Conservation (phyloP, 768 basidiomycete species). For the Boletales sp. region DNA sequence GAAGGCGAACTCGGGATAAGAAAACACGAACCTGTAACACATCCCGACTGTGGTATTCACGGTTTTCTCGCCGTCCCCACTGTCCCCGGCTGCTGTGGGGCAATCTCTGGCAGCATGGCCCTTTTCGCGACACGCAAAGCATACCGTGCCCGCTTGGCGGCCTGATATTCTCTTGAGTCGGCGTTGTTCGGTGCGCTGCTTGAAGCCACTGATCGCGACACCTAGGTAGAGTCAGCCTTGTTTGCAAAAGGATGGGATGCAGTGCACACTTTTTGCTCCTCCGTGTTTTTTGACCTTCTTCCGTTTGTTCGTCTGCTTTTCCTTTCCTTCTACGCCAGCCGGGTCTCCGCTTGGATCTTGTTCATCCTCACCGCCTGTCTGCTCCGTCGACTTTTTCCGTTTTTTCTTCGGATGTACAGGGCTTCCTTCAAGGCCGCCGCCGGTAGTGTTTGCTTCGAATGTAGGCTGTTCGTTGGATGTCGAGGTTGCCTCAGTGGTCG, state of each 20-base stretch:
- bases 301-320: conserved; percentile 11
- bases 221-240: conserved; percentile 25
- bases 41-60: conserved; percentile 44
- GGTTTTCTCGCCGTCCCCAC: conserved; percentile 22
- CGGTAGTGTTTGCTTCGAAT: not conserved
- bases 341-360: conserved; percentile 15
- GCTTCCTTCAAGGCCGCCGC: conserved; percentile 5
- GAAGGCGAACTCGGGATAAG: not conserved
- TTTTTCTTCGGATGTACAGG: conserved; percentile 49
- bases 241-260: not conserved
- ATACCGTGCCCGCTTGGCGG: conserved; percentile 56
- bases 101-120: conserved; percentile 87
- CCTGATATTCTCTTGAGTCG: conserved; percentile 62
- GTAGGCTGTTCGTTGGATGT: not conserved
- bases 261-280: conserved; percentile 20
- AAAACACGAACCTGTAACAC: conserved; percentile 61
- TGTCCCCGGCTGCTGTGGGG: conserved; percentile 39
- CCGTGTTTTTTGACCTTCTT: conserved; percentile 30
- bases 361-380: conserved; percentile 5
- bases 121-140: conserved; percentile 81
- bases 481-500: not conserved
- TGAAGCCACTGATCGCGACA: conserved; percentile 17
- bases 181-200: conserved; percentile 51
- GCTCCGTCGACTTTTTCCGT: conserved; percentile 51
- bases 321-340: conserved; percentile 16